Evolutionary conservation across 345 rosid species (phyloP), one percentile per base, ranked within the genome.

Genomic region (Boechera retrofracta): DNA sequence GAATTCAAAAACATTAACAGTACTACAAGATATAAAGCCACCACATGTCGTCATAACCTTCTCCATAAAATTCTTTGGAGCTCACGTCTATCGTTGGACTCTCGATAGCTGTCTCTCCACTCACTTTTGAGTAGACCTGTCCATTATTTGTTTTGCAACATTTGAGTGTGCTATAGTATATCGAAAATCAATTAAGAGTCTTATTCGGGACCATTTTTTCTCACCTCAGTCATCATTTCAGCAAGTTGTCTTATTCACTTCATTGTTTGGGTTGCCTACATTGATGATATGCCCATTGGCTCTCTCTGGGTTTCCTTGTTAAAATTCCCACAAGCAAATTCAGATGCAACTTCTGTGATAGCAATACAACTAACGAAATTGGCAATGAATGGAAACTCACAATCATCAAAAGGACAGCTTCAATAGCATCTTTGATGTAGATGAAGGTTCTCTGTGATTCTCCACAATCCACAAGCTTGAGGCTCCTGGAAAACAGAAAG

Each of bases 191-290:
- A 69, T 11, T 24, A 3, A 26, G 47, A 26, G 1, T 16, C 16
- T 55, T 28, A 6, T 58, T 11, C 11, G 13, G 41, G 74, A 48
- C 47, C 59, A 64, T 15, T 9, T 42, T 26, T 31, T 35, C 81
- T 72, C 75, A 93, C 98, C 98, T 88, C 73, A 29, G 94, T 86
- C 99, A 96, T 96, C 97, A 96, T 93, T 78, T 96, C 99, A 72
- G 96, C 98, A 66, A 96, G 98, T 85, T 96, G 99, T 81, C 92
- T 81, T 38, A 96, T 98, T 91, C 26, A 93, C 99, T 88, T 96
- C 99, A 73, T 92, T 96, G 88, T 96, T 67, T 39, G 99, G 99
- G 84, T 96, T 93, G 81, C 99, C 99, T n/a, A 96, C 99, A 74
- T 91, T 96, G 81, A 96, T 93, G 77, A 91, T 95, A 32, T 95